phyloP scores from a whole-genome alignment of 371 early-diverging fungal species.

The Mortierella sp. region DNA sequence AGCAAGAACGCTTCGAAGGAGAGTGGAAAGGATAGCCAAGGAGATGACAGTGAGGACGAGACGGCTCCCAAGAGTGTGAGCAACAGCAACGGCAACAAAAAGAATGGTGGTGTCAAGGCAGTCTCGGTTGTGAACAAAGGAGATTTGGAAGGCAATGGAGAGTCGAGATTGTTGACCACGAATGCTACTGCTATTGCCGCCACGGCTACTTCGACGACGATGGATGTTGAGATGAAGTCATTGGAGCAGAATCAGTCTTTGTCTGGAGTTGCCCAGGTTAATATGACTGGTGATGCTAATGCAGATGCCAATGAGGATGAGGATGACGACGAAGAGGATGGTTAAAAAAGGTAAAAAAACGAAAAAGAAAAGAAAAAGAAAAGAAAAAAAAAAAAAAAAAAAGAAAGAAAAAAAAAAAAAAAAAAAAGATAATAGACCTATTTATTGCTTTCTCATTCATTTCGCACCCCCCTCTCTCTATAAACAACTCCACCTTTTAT shows the following conservation, averaged over 20 bases:
- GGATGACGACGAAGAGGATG: conserved; percentile 27
- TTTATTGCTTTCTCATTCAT: too few relatives aligned
- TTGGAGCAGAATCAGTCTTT: too few relatives aligned
- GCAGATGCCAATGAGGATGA: conserved; percentile 31
- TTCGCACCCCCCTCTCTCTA: too few relatives aligned
- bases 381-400: too few relatives aligned
- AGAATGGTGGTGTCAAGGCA: background rate
- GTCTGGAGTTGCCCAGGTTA: too few relatives aligned
- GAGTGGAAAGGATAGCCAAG: conserved; percentile 26
- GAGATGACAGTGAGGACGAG: conserved; percentile 45
- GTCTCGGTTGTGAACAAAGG: background rate
- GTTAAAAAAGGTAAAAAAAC: too few relatives aligned
- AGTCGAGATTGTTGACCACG: background rate
- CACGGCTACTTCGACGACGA: background rate
- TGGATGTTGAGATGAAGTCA: background rate
- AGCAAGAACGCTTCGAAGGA: conserved; percentile 18
- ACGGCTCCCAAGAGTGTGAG: background rate
- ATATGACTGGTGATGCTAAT: too few relatives aligned
- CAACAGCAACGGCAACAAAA: background rate
- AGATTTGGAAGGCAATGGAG: too few relatives aligned
- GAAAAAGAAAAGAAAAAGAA: too few relatives aligned
- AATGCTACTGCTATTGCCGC: background rate
- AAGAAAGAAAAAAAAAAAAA: too few relatives aligned
- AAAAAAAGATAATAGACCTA: too few relatives aligned
- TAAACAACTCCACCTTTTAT: too few relatives aligned